Evolutionary conservation across 2,329 filamentous ascomycete species (phyloP).

Genomic region (Fusarium penzigii): DNA sequence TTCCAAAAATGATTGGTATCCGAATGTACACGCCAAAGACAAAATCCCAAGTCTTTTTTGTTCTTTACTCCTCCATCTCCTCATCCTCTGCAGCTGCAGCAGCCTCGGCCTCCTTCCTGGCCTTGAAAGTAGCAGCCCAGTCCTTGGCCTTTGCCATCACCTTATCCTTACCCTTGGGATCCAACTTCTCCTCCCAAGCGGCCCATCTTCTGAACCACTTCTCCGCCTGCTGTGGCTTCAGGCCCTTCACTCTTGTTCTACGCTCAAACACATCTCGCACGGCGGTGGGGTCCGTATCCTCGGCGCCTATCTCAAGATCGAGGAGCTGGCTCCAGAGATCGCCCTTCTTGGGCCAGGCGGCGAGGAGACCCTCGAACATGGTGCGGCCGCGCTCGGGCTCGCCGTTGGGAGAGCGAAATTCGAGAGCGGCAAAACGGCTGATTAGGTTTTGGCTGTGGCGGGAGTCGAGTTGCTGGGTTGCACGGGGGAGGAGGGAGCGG

Average conservation of each 20-base stretch:
- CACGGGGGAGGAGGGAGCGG: slow-evolving; percentile 76
- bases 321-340: slow-evolving; percentile 93
- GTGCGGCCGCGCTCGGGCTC: slow-evolving; percentile 91
- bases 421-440: slow-evolving; percentile 85
- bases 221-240: slow-evolving; percentile 82
- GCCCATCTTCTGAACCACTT: slow-evolving; percentile 92
- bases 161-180: slow-evolving; percentile 65
- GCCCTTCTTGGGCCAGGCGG: slow-evolving; percentile 82
- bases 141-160: slow-evolving; percentile 72
- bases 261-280: slow-evolving; percentile 82
- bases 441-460: slow-evolving; percentile 69
- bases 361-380: slow-evolving; percentile 85
- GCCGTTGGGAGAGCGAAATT: slow-evolving; percentile 82
- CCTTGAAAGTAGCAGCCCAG: slow-evolving; percentile 61
- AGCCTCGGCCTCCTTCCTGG: slow-evolving; percentile 42
- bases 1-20: neutral
- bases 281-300: slow-evolving; percentile 52
- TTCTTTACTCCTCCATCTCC: slow-evolving; percentile 36
- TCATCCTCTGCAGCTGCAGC: slow-evolving; percentile 34
- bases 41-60: neutral
- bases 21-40: neutral
- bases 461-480: slow-evolving; percentile 76
- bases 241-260: slow-evolving; percentile 64
- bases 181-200: slow-evolving; percentile 78
- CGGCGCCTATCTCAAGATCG: slow-evolving; percentile 73